Conservation (phyloP, 1,284 basidiomycete species). For the Anthracocystis panici-leucophaei region DNA sequence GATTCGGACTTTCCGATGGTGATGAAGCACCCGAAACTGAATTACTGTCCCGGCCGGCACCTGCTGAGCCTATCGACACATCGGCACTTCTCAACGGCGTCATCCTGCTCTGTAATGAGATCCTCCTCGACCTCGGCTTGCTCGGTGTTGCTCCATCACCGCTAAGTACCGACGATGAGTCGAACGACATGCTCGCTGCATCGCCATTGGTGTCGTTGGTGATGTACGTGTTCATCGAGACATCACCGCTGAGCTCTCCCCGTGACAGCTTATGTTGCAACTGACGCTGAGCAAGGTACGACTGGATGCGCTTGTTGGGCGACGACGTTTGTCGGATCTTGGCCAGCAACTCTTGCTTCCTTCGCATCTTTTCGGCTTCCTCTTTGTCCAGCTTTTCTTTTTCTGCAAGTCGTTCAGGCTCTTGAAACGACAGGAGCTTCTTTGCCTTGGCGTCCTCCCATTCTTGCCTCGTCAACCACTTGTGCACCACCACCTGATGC, state of each 20-base stretch:
- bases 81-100: slow-evolving; percentile 12
- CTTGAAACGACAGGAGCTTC: slow-evolving; percentile 59
- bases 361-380: slow-evolving; percentile 42
- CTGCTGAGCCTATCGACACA: background rate
- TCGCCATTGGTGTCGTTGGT: slow-evolving; percentile 26
- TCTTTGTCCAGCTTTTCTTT: slow-evolving; percentile 36
- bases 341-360: slow-evolving; percentile 45
- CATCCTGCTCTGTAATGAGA: slow-evolving; percentile 32
- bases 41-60: slow-evolving; percentile 2
- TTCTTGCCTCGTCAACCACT: slow-evolving; percentile 58
- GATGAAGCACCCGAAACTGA: slow-evolving; percentile 19
- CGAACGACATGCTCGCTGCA: slow-evolving; percentile 29
- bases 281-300: slow-evolving; percentile 28
- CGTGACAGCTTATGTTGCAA: slow-evolving; percentile 26
- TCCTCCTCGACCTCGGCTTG: slow-evolving; percentile 31
- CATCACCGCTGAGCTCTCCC: slow-evolving; percentile 26
- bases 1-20: slow-evolving; percentile 25
- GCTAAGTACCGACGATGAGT: slow-evolving; percentile 13
- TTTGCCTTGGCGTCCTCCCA: slow-evolving; percentile 60
- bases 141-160: slow-evolving; percentile 18
- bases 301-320: slow-evolving; percentile 43
- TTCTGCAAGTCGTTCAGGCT: slow-evolving; percentile 47
- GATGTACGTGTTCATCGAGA: slow-evolving; percentile 23
- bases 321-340: slow-evolving; percentile 48
- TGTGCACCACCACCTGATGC: slow-evolving; percentile 54